Conservation (phyloP, 2,329 filamentous ascomycete species). For the Pseudohalonectria lignicola region DNA sequence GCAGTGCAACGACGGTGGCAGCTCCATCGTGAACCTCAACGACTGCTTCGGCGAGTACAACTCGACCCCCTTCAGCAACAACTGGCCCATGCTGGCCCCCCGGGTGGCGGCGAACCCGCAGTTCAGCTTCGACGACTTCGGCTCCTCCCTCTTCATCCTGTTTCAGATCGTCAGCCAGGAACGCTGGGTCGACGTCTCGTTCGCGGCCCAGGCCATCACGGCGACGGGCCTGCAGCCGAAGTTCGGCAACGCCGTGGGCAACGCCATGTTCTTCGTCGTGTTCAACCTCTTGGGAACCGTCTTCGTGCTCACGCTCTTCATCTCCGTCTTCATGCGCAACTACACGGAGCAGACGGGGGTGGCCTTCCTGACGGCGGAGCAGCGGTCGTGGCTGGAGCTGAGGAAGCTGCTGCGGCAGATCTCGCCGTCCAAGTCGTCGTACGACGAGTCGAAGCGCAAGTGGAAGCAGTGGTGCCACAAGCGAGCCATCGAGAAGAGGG, state of each 20-base stretch:
- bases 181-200: slow-evolving; percentile 93
- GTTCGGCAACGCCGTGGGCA: slow-evolving; percentile 61
- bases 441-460: slow-evolving; percentile 60
- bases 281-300: slow-evolving; percentile 96
- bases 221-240: slow-evolving; percentile 64
- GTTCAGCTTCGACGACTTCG: slow-evolving; percentile 92
- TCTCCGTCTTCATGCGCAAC: slow-evolving; percentile 99
- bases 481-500: slow-evolving; percentile 84
- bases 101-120: slow-evolving; percentile 71
- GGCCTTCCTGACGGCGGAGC: slow-evolving; percentile 88
- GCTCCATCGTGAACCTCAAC: slow-evolving; percentile 45
- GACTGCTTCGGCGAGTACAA: slow-evolving; percentile 80
- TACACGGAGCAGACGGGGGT: slow-evolving; percentile 98
- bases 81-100: slow-evolving; percentile 76
- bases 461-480: slow-evolving; percentile 96
- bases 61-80: slow-evolving; percentile 57
- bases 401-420: slow-evolving; percentile 87
- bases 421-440: slow-evolving; percentile 85
- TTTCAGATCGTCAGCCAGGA: slow-evolving; percentile 99
- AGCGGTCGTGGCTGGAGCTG: slow-evolving; percentile 92
- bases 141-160: slow-evolving; percentile 85
- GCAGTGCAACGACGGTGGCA: slow-evolving; percentile 62
- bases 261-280: slow-evolving; percentile 86
- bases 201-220: slow-evolving; percentile 70
- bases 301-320: slow-evolving; percentile 93